phyloP scores from a whole-genome alignment of 495 filamentous ascomycete species.

The Aspergillus coremiiformis region DNA sequence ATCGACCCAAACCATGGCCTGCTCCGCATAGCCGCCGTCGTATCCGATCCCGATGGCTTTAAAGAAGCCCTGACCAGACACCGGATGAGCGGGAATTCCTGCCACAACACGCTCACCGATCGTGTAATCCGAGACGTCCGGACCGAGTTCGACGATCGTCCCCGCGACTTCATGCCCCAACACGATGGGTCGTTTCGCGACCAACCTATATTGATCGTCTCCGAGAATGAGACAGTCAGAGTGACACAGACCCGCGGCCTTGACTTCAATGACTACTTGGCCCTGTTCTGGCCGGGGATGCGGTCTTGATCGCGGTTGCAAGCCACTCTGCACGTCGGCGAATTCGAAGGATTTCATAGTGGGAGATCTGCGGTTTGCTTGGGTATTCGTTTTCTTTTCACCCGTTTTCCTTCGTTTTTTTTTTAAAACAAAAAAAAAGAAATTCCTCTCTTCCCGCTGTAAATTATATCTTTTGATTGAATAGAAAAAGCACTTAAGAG shows the following conservation, averaged over 20 bases:
- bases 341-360: neutral
- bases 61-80: neutral
- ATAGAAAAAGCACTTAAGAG: no score
- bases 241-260: neutral
- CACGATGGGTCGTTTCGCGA: neutral
- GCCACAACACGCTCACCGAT: neutral
- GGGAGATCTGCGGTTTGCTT: no score
- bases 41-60: neutral
- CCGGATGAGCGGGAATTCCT: neutral
- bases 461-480: no score
- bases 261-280: neutral
- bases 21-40: neutral
- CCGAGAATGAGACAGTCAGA: neutral
- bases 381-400: no score
- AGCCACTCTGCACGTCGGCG: neutral
- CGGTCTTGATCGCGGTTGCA: neutral
- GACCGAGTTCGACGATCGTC: neutral
- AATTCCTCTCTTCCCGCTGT: no score
- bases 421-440: no score
- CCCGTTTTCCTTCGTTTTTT: no score
- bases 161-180: neutral
- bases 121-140: neutral
- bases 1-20: neutral
- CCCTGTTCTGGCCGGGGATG: neutral
- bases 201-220: neutral